Conservation (phyloP, 108 stramenopile genomes). For the Skeletonema costatum region DNA sequence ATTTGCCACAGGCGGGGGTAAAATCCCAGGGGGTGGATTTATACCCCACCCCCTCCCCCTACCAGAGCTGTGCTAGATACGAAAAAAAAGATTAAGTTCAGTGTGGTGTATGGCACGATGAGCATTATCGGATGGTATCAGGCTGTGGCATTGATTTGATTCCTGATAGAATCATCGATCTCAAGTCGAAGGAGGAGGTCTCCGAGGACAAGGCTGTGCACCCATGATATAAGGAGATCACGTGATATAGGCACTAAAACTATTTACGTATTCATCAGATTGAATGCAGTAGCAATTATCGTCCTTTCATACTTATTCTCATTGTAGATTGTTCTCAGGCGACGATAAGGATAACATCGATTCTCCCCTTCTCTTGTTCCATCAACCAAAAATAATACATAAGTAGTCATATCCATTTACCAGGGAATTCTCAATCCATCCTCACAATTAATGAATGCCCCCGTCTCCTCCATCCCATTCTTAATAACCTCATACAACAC, state of each 20-base stretch:
- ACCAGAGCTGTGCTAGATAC: no score
- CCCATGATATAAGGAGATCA: neutral
- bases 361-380: neutral
- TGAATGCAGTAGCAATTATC: no score
- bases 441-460: conserved; percentile 86
- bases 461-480: conserved; percentile 67
- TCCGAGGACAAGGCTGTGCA: neutral
- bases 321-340: no score
- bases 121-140: conserved; percentile 43
- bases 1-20: no score
- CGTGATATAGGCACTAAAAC: no score
- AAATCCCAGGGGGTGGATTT: no score
- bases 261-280: no score
- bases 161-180: conserved; percentile 47
- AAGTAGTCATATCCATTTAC: conserved; percentile 38
- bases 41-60: no score
- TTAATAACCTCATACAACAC: conserved; percentile 80
- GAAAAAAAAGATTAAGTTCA: no score
- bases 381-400: neutral
- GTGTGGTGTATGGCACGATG: conserved; percentile 59
- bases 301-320: no score
- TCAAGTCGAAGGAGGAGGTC: neutral
- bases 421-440: conserved; percentile 86
- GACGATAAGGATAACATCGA: neutral
- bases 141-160: conserved; percentile 50